Base-by-base conservation (phyloP, 2,329 filamentous ascomycete genomes). In the Hymenoscyphus albidus region DNA sequence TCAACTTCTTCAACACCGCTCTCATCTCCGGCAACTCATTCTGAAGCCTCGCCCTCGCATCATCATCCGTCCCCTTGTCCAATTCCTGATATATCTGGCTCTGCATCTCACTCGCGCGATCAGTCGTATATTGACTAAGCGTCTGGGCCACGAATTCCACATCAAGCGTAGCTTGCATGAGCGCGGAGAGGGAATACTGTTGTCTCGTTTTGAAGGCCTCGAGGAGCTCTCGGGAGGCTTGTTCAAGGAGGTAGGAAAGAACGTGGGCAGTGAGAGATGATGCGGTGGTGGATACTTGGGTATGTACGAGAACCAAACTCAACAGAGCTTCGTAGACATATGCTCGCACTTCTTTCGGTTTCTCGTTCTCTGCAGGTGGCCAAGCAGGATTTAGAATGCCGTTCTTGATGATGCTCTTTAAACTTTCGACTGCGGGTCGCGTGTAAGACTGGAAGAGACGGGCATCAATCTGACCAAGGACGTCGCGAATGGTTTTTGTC, bases 61-160 rank as follows among this genome's bases (percentile, higher is more conserved):
- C 89, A 71, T 95, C 93, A 74, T 96, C 93, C 61, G 95, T 98
- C 59, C 93, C 88, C 65, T 87, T 85, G 76, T 99, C 95, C 16
- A 99, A 81, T 75, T 95, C 92, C 69, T 95, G 86, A 77, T 98
- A 99, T 58, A 99, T 94, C 76, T 93, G 87, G 71, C 90, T 90
- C 79, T 98, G 95, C 14, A 91, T 83, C 74, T 93, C 87, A 7
- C 87, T 88, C 2, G 93, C 92, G 60, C 87, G 84, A 64, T 96
- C 90, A 0, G 92, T 95, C 0, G 92, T 95, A 77, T 96, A 99
- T 70, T 93, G 89, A 66, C 86, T 91, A 40, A 99, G 83, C 5
- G 94, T 97, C 80, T 99, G 95, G 0, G 93, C 92, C 64, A 98
- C 88, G 74, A 99, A 98, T 77, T 99, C 95, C 1, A 97, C 93